Conservation (phyloP, 345 rosid species). For the Firmiana major region DNA sequence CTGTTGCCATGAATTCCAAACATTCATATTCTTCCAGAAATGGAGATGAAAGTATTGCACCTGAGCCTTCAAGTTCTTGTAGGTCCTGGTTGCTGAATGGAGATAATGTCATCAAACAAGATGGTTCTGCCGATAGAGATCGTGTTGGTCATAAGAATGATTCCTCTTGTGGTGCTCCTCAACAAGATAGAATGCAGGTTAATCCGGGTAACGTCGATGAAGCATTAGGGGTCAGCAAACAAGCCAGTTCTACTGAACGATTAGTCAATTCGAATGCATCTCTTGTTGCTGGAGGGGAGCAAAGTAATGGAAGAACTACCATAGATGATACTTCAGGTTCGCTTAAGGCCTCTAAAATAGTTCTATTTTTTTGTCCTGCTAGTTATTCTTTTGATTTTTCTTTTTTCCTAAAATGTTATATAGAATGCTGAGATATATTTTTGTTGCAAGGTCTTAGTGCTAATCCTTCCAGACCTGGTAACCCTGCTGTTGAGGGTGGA, state of each 20-base stretch:
- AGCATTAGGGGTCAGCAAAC: slow-evolving; percentile 38
- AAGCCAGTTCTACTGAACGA: slow-evolving; percentile 35
- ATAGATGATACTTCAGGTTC: slow-evolving; percentile 50
- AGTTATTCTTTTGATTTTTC: slow-evolving; percentile 3
- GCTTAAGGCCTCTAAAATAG: slow-evolving; percentile 11
- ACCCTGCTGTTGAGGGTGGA: slow-evolving; percentile 42
- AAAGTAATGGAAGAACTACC: slow-evolving; percentile 51
- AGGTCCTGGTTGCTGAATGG: slow-evolving; percentile 49
- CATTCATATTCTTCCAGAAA: slow-evolving; percentile 52
- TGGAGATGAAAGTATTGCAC: slow-evolving; percentile 44
- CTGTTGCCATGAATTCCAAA: slow-evolving; percentile 37
- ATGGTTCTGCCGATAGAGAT: slow-evolving; percentile 40
- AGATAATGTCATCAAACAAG: slow-evolving; percentile 47
- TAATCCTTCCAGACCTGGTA: slow-evolving; percentile 48
- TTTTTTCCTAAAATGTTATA: slow-evolving; percentile 15
- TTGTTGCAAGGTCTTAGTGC: slow-evolving; percentile 52
- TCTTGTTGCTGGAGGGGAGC: slow-evolving; percentile 33
- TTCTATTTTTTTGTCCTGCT: neutral
- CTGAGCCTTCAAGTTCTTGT: slow-evolving; percentile 56
- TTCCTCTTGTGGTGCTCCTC: slow-evolving; percentile 30
- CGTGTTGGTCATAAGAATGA: slow-evolving; percentile 32
- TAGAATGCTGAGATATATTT: slow-evolving; percentile 26
- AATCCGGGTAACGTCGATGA: slow-evolving; percentile 47
- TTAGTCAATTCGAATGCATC: slow-evolving; percentile 30
- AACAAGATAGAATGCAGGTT: slow-evolving; percentile 44